These are phyloP conservation scores for Hortiboletus campestris DNA, from an alignment of 768 basidiomycete species.

Conservation along the genomic window DNA sequence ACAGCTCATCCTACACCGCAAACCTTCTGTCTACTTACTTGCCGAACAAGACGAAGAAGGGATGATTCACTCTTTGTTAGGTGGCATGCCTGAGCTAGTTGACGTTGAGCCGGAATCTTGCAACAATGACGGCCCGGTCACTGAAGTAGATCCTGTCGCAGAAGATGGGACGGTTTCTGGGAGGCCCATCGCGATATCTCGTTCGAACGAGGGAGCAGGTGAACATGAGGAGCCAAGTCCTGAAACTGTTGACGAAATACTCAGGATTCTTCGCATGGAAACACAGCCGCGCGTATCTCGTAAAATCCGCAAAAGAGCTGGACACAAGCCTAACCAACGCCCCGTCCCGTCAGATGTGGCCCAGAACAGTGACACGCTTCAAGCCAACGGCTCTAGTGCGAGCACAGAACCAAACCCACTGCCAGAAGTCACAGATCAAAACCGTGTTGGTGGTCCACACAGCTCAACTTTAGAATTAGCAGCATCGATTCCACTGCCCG, in stretches of 20 bases:
- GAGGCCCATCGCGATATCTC: not conserved
- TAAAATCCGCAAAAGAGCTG: not conserved
- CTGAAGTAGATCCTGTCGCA: not conserved
- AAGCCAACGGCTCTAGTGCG: not conserved
- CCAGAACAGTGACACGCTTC: not conserved
- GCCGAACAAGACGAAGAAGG: conserved; percentile 74
- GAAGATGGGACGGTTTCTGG: not conserved
- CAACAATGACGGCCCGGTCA: not conserved
- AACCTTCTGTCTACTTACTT: conserved; percentile 59
- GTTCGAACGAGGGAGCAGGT: not conserved
- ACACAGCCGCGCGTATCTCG: not conserved
- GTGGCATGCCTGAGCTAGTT: conserved; percentile 55
- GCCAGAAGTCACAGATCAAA: not conserved
- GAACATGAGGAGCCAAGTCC: not conserved
- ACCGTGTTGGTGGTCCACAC: no score
- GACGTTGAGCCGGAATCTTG: conserved; percentile 12
- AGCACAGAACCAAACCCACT: not conserved
- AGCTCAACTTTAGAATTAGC: conserved; percentile 11
- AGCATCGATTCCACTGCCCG: conserved; percentile 17
- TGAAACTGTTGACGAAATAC: not conserved
- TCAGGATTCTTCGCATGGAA: not conserved
- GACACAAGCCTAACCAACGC: not conserved
- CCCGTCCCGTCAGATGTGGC: not conserved
- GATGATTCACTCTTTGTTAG: conserved; percentile 76
- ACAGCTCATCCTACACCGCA: conserved; percentile 74